Conservation (phyloP, 176 grass and related monocot genomes). For the Oryza nivara region DNA sequence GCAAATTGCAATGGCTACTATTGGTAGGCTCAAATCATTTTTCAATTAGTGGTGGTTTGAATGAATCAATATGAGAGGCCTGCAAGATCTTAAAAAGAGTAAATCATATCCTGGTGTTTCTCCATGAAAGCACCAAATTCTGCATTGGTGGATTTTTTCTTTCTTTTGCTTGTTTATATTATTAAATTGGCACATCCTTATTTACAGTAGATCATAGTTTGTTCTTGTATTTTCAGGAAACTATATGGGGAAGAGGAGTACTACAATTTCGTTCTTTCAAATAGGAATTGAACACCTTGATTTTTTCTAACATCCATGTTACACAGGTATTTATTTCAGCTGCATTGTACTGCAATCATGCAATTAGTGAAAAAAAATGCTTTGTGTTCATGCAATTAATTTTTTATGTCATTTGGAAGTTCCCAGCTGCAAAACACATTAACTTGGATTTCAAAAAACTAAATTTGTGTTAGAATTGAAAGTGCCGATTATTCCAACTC, state of each 20-base stretch:
- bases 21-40: conserved; percentile 9
- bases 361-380: neutral
- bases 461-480: neutral
- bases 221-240: conserved; percentile 64
- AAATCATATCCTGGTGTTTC: too few species aligned
- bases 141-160: conserved; percentile 2
- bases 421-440: neutral
- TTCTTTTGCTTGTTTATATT: conserved; percentile 1
- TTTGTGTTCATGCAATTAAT: conserved; percentile 4
- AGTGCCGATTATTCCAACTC: neutral
- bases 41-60: neutral
- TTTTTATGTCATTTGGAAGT: neutral
- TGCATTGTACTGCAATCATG: neutral
- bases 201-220: conserved; percentile 12
- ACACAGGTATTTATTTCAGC: conserved; percentile 48
- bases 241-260: conserved; percentile 77
- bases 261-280: conserved; percentile 63
- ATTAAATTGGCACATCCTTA: neutral
- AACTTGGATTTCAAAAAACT: conserved; percentile 23
- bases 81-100: neutral
- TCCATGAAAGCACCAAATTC: conserved; percentile 17
- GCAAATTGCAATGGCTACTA: neutral
- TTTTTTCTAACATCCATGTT: conserved; percentile 11
- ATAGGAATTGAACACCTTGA: conserved; percentile 48
- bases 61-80: neutral